Evolutionary conservation across 1,284 basidiomycete genomes (phyloP), one percentile per base, ranked within the genome.

Genomic region (Ceratobasidium sp.): DNA sequence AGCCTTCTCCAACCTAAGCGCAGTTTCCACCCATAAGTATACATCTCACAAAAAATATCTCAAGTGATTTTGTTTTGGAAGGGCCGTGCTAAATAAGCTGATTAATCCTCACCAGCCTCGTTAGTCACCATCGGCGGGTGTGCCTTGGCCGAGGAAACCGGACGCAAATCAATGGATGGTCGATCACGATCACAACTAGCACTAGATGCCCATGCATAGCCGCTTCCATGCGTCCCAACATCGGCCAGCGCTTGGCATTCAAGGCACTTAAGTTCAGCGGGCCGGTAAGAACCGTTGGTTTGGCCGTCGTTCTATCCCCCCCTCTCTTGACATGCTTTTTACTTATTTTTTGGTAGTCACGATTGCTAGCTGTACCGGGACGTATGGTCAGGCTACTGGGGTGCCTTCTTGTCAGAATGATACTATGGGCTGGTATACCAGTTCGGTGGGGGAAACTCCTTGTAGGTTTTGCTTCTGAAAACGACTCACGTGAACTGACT

Each of bases 351-450:
- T 56, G 15, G 9, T 56, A n/a, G 23, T n/a, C 23, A 26, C 9
- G 9, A 17, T 56, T n/a, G 20, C 23, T 56, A 9, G 20, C 20
- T 13, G 33, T 33, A 33, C 26, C 9, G 20, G 54, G 15, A n/a
- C 54, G 9, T n/a, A 56, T n/a, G 20, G 20, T 9, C 54, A 56
- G 54, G 26, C 20, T 26, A 56, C 54, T 17, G 54, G 54, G 26
- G 54, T 56, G 9, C 54, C 54, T n/a, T 17, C 54, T 56, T 56
- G 54, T 23, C 20, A 17, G 15, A 56, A 56, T 56, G 26, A 56
- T 56, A 56, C 15, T 56, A 56, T 68, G 66, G 46, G 50, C 17
- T 68, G 66, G 66, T 68, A 52, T 48, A 66, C 64, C 40, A 15
- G 46, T 26, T 66, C 64, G 15, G 64, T 66, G 13, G 64, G 64